phyloP scores from a whole-genome alignment of 2,329 filamentous ascomycete genomes.

The Didymella glomerata region DNA sequence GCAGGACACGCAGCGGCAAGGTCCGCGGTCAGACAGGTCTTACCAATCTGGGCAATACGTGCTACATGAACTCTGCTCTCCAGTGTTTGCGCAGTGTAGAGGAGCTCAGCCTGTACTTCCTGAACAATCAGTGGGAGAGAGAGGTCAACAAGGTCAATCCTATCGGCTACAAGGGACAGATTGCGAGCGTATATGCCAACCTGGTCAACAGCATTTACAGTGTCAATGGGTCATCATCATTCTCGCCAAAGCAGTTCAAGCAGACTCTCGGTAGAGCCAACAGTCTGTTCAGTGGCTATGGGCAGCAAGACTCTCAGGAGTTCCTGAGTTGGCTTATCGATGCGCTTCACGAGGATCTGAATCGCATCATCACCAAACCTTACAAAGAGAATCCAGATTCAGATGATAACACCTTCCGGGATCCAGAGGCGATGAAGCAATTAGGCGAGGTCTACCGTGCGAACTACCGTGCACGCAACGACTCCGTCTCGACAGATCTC shows the following conservation, averaged over 20 bases:
- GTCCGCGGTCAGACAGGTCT: constrained; percentile 81
- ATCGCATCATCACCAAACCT: constrained; percentile 91
- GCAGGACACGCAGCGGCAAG: constrained; percentile 73
- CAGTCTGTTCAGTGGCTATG: constrained; percentile 89
- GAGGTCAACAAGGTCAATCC: constrained; percentile 89
- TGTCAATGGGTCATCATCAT: constrained; percentile 69
- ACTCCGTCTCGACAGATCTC: constrained; percentile 92
- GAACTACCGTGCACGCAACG: constrained; percentile 90
- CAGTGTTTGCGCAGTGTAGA: constrained; percentile 95
- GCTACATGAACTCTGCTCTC: constrained; percentile 98
- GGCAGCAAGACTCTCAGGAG: constrained; percentile 96
- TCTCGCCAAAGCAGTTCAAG: constrained; percentile 85
- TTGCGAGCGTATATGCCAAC: constrained; percentile 83
- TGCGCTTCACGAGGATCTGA: constrained; percentile 93
- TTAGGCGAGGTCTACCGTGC: constrained; percentile 91
- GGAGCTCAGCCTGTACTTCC: constrained; percentile 91
- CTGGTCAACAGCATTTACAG: constrained; percentile 82
- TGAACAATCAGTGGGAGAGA: constrained; percentile 70
- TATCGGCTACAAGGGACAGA: constrained; percentile 82
- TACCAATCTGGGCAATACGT: constrained; percentile 93
- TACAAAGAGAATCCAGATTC: constrained; percentile 98
- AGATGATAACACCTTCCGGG: constrained; percentile 91
- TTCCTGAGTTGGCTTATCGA: constrained; percentile 95
- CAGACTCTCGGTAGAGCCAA: constrained; percentile 80
- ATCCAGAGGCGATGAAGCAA: constrained; percentile 79